Evolutionary conservation across 164 flowering plant genomes (phyloP).

Genomic region (Stephania yunnanensis): DNA sequence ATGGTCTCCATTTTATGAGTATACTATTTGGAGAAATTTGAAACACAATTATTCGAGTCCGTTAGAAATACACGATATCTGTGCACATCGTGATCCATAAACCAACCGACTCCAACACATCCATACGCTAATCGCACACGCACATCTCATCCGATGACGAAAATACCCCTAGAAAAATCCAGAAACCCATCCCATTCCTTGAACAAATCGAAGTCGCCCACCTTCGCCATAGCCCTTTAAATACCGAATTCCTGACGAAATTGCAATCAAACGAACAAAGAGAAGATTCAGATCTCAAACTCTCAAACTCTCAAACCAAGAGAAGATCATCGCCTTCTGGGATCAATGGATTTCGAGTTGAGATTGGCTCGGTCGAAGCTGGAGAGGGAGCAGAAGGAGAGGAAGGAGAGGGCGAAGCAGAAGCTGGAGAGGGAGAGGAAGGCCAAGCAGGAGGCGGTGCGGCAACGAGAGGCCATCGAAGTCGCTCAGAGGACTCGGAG

Average conservation of each 20-base stretch:
- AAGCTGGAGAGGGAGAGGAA: constrained; percentile 60
- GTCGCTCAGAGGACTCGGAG: constrained; percentile 62
- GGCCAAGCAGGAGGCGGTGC: constrained; percentile 56
- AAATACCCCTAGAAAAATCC: not conserved
- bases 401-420: constrained; percentile 65
- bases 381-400: constrained; percentile 82
- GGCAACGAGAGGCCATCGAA: constrained; percentile 81
- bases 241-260: not conserved
- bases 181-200: not conserved
- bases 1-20: too few species aligned
- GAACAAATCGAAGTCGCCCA: not conserved
- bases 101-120: too few species aligned
- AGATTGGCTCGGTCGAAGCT: constrained; percentile 90
- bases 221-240: not conserved
- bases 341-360: constrained; percentile 82
- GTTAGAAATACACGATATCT: too few species aligned
- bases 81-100: too few species aligned
- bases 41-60: too few species aligned
- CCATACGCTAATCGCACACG: too few species aligned
- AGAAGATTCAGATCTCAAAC: not conserved
- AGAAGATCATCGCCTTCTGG: not conserved
- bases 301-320: not conserved
- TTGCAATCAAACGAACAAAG: not conserved
- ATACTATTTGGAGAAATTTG: too few species aligned
- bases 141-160: not conserved